Percentiles rank a stretch among this genome's conserved stretches.
Evolutionary conservation across 306 rosid genomes (phyloP).

Genomic region (Cicer yamashitae): DNA sequence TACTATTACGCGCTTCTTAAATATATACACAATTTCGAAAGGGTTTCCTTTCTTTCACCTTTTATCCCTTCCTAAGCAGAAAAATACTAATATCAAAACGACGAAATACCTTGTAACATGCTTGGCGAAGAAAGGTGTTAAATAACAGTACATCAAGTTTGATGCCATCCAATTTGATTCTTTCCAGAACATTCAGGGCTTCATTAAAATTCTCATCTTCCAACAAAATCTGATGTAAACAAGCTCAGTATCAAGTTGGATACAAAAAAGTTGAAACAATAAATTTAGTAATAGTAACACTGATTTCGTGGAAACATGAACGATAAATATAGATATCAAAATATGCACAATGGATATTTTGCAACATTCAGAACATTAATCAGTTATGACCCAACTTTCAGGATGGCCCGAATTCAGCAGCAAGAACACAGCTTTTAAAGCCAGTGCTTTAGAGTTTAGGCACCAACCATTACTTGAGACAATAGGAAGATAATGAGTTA

Average conservation of each 20-base stretch:
- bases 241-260: slow-evolving; percentile 41
- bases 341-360: slow-evolving; percentile 8
- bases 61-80: slow-evolving; percentile 1
- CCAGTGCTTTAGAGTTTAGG: background rate
- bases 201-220: slow-evolving; percentile 58
- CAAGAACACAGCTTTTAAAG: background rate
- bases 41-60: slow-evolving; percentile 34
- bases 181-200: slow-evolving; percentile 72
- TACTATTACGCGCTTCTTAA: background rate
- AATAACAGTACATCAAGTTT: slow-evolving; percentile 63
- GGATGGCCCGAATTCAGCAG: slow-evolving; percentile 24
- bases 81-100: slow-evolving; percentile 29
- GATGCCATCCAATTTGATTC: slow-evolving; percentile 61
- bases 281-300: slow-evolving; percentile 21
- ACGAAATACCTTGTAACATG: slow-evolving; percentile 64
- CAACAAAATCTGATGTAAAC: slow-evolving; percentile 70
- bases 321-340: background rate
- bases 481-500: slow-evolving; percentile 8
- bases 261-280: slow-evolving; percentile 23
- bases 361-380: slow-evolving; percentile 11
- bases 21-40: background rate
- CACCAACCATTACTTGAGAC: background rate
- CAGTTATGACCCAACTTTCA: slow-evolving; percentile 35
- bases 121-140: slow-evolving; percentile 67
- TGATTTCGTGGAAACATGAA: slow-evolving; percentile 5